Evolutionary conservation across 495 filamentous ascomycete genomes (phyloP).

Genomic region (Aspergillus sclerotioniger): DNA sequence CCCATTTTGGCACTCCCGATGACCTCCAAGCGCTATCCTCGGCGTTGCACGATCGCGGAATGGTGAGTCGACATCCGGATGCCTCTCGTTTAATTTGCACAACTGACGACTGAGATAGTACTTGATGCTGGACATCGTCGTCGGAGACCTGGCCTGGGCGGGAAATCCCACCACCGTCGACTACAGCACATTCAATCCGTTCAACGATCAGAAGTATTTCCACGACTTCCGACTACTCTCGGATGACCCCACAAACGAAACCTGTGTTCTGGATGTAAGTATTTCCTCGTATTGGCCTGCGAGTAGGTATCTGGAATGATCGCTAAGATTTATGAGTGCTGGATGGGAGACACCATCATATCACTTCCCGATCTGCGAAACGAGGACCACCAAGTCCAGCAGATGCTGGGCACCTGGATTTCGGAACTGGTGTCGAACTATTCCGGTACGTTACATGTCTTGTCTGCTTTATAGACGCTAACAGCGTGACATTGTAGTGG

Average conservation of each 20-base stretch:
- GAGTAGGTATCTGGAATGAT: too few species aligned
- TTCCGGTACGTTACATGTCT: neutral
- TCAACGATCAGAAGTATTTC: constrained; percentile 4
- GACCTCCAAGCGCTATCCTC: neutral
- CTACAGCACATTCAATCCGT: constrained; percentile 4
- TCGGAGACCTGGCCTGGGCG: constrained; percentile 2
- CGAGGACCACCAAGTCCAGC: constrained; percentile 1
- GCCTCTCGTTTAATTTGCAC: neutral
- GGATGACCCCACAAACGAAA: neutral
- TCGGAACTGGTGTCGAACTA: neutral
- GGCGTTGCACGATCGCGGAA: neutral
- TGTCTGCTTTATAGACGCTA: neutral
- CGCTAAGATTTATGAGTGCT: neutral
- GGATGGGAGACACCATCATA: neutral
- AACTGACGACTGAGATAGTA: neutral
- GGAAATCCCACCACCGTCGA: neutral
- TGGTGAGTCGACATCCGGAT: neutral
- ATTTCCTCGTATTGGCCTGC: neutral
- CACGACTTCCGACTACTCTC: constrained; percentile 3
- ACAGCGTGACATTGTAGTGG: too few species aligned
- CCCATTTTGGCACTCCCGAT: constrained; percentile 1
- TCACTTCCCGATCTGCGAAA: constrained; percentile 4
- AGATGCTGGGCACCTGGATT: constrained; percentile 4
- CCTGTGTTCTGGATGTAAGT: constrained; percentile 5
- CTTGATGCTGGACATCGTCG: constrained; percentile 4